phyloP scores from a whole-genome alignment of 345 rosid genomes.

The Syzygium jambos region DNA sequence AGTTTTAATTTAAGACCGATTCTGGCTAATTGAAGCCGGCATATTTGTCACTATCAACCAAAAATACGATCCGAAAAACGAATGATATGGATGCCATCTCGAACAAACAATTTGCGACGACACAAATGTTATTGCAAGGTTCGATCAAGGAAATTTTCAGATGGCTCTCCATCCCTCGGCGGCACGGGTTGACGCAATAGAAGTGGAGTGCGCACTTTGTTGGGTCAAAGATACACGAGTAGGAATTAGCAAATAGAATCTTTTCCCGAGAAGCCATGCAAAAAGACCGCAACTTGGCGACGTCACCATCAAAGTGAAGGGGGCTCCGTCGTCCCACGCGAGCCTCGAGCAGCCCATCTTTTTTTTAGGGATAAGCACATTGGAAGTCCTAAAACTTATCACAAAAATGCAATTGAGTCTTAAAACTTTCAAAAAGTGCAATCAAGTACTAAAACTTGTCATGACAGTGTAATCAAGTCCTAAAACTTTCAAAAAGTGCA shows the following conservation, averaged over 20 bases:
- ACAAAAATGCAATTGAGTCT: too few relatives aligned
- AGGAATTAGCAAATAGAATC: background rate
- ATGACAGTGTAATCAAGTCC: too few relatives aligned
- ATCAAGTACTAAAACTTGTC: too few relatives aligned
- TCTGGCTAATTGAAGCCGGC: background rate
- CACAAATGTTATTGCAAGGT: background rate
- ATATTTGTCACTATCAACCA: background rate
- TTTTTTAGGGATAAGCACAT: background rate
- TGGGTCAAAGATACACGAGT: background rate
- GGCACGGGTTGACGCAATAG: too few relatives aligned
- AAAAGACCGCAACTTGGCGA: background rate
- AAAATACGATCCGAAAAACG: background rate
- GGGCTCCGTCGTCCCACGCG: background rate
- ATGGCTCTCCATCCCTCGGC: background rate
- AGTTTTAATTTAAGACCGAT: rapidly evolving
- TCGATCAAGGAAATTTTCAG: background rate
- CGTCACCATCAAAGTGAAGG: background rate
- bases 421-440: too few relatives aligned
- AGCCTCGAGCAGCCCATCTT: background rate
- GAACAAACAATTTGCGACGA: background rate
- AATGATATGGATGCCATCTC: background rate
- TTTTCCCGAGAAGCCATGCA: background rate
- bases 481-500: too few relatives aligned
- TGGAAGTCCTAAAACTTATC: too few relatives aligned
- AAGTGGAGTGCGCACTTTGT: too few relatives aligned